Evolutionary conservation across 176 grass and related monocot genomes (phyloP).

Genomic region (Avena eriantha): DNA sequence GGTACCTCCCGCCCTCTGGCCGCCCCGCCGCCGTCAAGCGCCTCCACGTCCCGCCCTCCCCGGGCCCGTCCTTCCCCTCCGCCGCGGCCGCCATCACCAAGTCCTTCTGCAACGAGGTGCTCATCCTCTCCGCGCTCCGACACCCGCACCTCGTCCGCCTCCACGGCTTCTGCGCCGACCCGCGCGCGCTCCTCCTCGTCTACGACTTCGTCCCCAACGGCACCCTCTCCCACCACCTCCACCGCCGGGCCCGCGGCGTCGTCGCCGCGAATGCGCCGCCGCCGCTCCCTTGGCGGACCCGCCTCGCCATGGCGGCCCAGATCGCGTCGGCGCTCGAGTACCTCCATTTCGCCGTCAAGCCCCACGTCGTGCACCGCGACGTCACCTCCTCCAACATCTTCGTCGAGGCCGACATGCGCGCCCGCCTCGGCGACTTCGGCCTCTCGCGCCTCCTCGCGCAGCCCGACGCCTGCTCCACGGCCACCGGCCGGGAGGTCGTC

Average conservation of each 20-base stretch:
- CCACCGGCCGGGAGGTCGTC: conserved; percentile 61
- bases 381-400: conserved; percentile 97
- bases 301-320: conserved; percentile 85
- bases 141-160: conserved; percentile 91
- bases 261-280: background rate
- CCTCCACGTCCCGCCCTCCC: conserved; percentile 70
- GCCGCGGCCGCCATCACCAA: conserved; percentile 62
- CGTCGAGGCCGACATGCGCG: conserved; percentile 87
- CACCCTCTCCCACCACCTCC: conserved; percentile 92
- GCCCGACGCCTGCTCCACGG: conserved; percentile 70
- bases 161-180: conserved; percentile 91
- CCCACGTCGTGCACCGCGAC: conserved; percentile 94
- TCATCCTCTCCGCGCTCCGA: conserved; percentile 91
- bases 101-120: conserved; percentile 96
- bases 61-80: conserved; percentile 52
- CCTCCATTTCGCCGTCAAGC: conserved; percentile 88
- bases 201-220: conserved; percentile 98
- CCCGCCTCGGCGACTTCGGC: conserved; percentile 93
- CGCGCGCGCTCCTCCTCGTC: conserved; percentile 84
- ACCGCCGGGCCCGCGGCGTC: conserved; percentile 40
- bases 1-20: conserved; percentile 54
- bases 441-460: conserved; percentile 77
- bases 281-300: conserved; percentile 66
- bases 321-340: conserved; percentile 93
- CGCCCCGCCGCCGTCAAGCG: conserved; percentile 80